Base-by-base conservation (phyloP, 345 rosid genomes). In the Brassica carinata region DNA sequence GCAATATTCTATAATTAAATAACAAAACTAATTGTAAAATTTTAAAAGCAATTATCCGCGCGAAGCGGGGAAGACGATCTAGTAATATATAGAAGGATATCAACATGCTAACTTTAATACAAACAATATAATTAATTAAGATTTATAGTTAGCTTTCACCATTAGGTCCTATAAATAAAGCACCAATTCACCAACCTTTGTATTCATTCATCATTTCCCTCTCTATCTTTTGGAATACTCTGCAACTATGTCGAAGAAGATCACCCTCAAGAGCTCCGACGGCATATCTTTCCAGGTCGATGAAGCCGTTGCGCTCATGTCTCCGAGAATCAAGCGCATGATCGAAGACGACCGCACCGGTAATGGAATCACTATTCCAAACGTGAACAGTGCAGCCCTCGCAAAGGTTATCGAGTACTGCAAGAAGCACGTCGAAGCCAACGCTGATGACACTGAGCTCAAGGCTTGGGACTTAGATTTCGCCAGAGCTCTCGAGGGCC, bases 361-460 rank as follows among this genome's bases (percentile, higher is more conserved):
- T 58, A 73, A 66, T 65, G 88, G 85, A 31, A 93, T 90, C 40
- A 96, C 96, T 3, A 71, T 90, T 31, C 92, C 92, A 7, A 93
- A 91, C 82, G 93, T 93, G 53, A 86, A 91, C 40, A 82, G 92
- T 51, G 69, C 70, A 86, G 87, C 81, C 80, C 87, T 93, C 3
- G 84, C 91, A 1, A 91, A 84, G 79, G 90, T 90, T 19, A 88
- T 93, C 57, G 94, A 93, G 86, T 91, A 88, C 85, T 89, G 90
- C 87, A 85, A 81, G 85, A 90, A 86, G 71, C 96, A 91, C 72
- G 92, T 84, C 15, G 71, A 15, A 1, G 65, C 64, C 10, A 72
- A 71, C 14, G 19, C 80, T 27, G 78, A 66, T n/a, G 87, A 88
- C 45, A 87, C 81, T 0, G 85, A 82, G 2, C 88, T 89, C 66